Base-by-base conservation (phyloP, 352 stramenopile species). In the Plasmopara muralis region DNA sequence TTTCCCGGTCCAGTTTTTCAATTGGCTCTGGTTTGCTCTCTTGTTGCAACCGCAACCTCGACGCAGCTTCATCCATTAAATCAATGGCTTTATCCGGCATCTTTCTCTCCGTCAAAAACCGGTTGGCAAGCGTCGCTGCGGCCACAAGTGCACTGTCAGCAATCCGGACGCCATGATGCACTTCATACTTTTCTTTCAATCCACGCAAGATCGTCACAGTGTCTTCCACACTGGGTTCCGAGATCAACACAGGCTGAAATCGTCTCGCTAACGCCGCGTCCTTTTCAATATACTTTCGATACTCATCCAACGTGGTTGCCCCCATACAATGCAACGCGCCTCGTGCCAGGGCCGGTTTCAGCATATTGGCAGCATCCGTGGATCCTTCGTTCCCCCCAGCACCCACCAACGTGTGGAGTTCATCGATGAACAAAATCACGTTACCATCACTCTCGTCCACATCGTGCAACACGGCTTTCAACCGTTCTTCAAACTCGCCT, bases 81-180 rank as follows among this genome's bases (percentile, higher is more conserved):
- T 98, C 95, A 55, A 98, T 97, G 0, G 94, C 94, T 52, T 98
- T 98, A 53, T 98, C 95, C 0, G 95, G 95, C 70, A 98, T 87
- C 67, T 97, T 97, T 47, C 93, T 73, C 66, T 98, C 90, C 5
- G 76, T 93, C 50, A 98, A 64, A 63, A 72, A 87, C 29, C 96
- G 81, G 60, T 98, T 83, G 6, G 86, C 93, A 9, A 98, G 72
- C 49, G 93, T 96, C 9, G 95, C 94, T 8, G 96, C 96, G 14
- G 94, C 76, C 8, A 98, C 77, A 2, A 99, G 70, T 13, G 95
- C 90, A 41, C 86, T 90, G 64, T 99, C 95, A 9, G 87, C 80
- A 47, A 98, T 98, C 47, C 93, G 72, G 14, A 99, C 93, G 20
- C 93, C 93, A 62, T 99, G 96, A 65, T 99, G 95, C 31, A 97